Conservation (phyloP, 805 yeast genomes). For the Ogataea angusta region DNA sequence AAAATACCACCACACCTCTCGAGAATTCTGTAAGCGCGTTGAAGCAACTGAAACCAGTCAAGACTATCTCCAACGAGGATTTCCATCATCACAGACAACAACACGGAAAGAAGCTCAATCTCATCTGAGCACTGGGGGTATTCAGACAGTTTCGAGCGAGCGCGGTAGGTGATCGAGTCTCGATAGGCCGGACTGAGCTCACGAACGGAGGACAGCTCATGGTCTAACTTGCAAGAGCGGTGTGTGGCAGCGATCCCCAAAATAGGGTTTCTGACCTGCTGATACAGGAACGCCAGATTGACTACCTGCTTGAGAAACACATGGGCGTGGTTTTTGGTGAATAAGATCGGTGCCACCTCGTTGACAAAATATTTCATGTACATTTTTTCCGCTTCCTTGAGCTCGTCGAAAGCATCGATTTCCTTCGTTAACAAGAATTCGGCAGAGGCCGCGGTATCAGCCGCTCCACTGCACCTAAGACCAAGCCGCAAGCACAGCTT, state of each 20-base stretch:
- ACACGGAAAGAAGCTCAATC: constrained; percentile 20
- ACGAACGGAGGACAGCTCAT: constrained; percentile 3
- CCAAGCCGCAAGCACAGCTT: constrained; percentile 17
- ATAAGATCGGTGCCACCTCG: constrained; percentile 26
- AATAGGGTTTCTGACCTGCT: constrained; percentile 25
- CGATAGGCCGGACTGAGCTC: constrained; percentile 9
- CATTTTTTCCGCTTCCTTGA: constrained; percentile 21
- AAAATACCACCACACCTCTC: constrained; percentile 27
- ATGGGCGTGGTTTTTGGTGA: constrained; percentile 27
- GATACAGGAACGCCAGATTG: constrained; percentile 23
- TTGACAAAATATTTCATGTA: constrained; percentile 26
- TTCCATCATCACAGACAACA: constrained; percentile 26
- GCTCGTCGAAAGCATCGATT: constrained; percentile 3
- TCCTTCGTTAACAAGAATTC: constrained; percentile 1
- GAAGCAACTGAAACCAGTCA: constrained; percentile 28
- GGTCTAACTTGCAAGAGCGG: constrained; percentile 12
- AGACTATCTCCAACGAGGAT: constrained; percentile 29
- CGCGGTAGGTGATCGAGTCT: constrained; percentile 16
- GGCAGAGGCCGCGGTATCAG: background rate
- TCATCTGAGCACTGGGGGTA: constrained; percentile 10
- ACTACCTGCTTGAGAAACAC: constrained; percentile 25
- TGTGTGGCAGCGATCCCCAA: constrained; percentile 30
- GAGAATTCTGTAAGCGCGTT: constrained; percentile 24
- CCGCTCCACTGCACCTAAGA: constrained; percentile 13
- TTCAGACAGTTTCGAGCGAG: constrained; percentile 16